phyloP scores from a whole-genome alignment of 805 yeast genomes.

The Monosporozyma servazzii region DNA sequence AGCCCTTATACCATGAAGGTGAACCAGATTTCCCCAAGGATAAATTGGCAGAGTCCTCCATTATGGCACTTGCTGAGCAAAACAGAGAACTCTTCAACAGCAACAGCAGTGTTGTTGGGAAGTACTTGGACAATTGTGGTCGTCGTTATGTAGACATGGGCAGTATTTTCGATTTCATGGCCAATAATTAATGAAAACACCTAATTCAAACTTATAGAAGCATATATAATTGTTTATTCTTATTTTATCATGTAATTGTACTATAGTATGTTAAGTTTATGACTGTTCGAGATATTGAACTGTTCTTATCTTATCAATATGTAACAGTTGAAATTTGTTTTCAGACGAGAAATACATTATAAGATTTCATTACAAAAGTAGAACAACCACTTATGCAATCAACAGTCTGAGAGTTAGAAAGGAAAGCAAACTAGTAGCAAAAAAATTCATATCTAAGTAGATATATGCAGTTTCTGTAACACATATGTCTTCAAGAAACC shows the following conservation, averaged over 20 bases:
- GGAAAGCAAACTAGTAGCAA: neutral
- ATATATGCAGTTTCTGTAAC: neutral
- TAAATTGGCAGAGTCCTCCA: conserved; percentile 38
- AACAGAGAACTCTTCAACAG: conserved; percentile 53
- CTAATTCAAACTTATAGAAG: neutral
- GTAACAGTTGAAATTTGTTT: neutral
- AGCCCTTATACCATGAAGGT: conserved; percentile 40
- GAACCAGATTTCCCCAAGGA: conserved; percentile 29
- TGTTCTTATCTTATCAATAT: neutral
- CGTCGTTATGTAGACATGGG: conserved; percentile 84
- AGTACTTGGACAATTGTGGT: conserved; percentile 73
- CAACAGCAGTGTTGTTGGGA: conserved; percentile 51
- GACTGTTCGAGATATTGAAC: neutral
- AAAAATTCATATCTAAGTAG: neutral
- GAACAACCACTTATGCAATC: neutral
- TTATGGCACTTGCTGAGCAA: conserved; percentile 71
- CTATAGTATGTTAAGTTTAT: neutral
- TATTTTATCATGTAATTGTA: neutral
- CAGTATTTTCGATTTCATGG: conserved; percentile 62
- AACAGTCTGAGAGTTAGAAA: neutral
- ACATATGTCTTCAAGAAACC: neutral
- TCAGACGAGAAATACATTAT: neutral
- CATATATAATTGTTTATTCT: neutral
- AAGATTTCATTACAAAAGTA: neutral
- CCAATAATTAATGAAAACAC: neutral